A percentile compares a stretch with the other conserved stretches of the same genome.
Conservation (phyloP, 306 rosid genomes). For the Boehmeria nivea region DNA sequence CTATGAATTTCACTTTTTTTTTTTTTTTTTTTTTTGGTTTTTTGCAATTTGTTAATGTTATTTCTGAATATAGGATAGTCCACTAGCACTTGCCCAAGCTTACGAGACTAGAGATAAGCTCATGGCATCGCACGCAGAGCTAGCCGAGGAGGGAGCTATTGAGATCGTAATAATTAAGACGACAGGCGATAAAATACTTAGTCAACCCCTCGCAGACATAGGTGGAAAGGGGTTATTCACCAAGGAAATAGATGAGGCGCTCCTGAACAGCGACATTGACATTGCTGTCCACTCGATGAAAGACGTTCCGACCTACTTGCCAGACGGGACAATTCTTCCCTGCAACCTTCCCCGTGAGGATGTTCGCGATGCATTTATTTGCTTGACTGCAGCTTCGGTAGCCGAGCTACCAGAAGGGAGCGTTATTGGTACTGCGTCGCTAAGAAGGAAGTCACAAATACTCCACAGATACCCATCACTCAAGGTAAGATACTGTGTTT, state of each 20-base stretch:
- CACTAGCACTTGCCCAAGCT: conserved; percentile 92
- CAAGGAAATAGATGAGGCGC: conserved; percentile 90
- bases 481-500: conserved; percentile 36
- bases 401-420: conserved; percentile 75
- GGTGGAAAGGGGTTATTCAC: conserved; percentile 94
- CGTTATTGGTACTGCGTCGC: conserved; percentile 80
- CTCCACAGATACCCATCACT: conserved; percentile 73
- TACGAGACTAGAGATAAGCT: conserved; percentile 81
- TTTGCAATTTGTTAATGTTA: conserved; percentile 24
- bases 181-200: conserved; percentile 75
- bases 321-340: conserved; percentile 69
- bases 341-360: conserved; percentile 91
- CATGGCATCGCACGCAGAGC: conserved; percentile 62
- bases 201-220: conserved; percentile 85
- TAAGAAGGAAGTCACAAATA: conserved; percentile 80
- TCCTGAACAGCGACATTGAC: conserved; percentile 62
- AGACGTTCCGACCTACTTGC: conserved; percentile 84
- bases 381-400: conserved; percentile 56
- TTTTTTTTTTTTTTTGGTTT: too few relatives aligned
- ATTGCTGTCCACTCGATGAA: conserved; percentile 95
- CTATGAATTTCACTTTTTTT: too few relatives aligned
- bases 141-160: conserved; percentile 87
- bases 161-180: conserved; percentile 77
- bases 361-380: conserved; percentile 86
- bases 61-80: conserved; percentile 65